Evolutionary conservation across 2,329 filamentous ascomycete species (phyloP).

Genomic region (Hypoxylon sp.): DNA sequence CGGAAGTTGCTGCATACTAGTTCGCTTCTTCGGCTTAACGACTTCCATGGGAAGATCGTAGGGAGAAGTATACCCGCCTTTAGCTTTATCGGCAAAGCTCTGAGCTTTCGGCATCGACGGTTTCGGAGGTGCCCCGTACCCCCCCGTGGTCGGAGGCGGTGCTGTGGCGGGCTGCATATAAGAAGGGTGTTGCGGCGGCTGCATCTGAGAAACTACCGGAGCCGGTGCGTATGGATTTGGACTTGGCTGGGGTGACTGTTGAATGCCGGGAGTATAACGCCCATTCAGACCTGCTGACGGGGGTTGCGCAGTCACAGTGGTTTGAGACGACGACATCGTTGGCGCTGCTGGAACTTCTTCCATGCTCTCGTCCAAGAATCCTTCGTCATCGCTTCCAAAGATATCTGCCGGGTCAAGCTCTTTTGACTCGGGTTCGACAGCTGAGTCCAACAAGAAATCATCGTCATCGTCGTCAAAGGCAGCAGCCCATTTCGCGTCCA

Average conservation of each 20-base stretch:
- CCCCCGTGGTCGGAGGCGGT: conserved; percentile 42
- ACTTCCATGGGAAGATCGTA: conserved; percentile 96
- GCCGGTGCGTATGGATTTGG: conserved; percentile 59
- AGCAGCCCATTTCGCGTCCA: conserved; percentile 84
- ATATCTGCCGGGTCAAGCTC: conserved; percentile 70
- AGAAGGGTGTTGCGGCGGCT: conserved; percentile 36
- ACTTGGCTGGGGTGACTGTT: conserved; percentile 36
- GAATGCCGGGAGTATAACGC: conserved; percentile 46
- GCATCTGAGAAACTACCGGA: conserved; percentile 46
- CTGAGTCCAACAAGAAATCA: conserved; percentile 65
- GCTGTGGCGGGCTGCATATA: conserved; percentile 43
- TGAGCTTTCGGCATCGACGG: conserved; percentile 68
- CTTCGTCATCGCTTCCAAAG: conserved; percentile 84
- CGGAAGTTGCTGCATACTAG: conserved; percentile 64
- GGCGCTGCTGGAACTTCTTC: conserved; percentile 48
- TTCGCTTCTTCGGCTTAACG: conserved; percentile 73
- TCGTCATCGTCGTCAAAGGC: conserved; percentile 80
- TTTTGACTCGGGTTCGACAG: conserved; percentile 51
- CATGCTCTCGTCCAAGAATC: conserved; percentile 77
- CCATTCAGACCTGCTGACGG: conserved; percentile 43
- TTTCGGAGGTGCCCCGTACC: conserved; percentile 50
- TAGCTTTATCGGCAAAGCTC: conserved; percentile 90
- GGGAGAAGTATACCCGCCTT: conserved; percentile 90
- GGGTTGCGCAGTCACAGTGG: conserved; percentile 31
- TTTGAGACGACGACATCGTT: conserved; percentile 19